Evolutionary conservation across 2,329 filamentous ascomycete species (phyloP), one percentile per base, ranked within the genome.

Genomic region (Aspergillus alliaceus): DNA sequence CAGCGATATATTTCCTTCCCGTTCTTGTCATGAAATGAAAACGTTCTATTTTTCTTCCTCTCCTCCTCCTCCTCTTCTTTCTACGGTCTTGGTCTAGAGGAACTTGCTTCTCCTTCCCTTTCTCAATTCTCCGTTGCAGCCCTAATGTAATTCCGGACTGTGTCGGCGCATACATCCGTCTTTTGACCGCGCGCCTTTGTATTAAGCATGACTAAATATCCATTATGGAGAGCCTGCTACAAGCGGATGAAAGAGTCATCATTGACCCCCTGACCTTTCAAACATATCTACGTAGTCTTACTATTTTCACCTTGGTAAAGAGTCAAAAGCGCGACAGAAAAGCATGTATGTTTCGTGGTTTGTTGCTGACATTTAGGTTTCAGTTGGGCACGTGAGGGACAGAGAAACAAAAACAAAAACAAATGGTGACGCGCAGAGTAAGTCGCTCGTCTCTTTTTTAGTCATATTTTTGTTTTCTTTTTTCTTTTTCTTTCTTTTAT

Each of bases 331-430:
- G n/a, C n/a, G n/a, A n/a, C n/a, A n/a, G n/a, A n/a, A n/a, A n/a
- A n/a, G n/a, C n/a, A n/a, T n/a, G n/a, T n/a, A n/a, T n/a, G n/a
- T n/a, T n/a, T n/a, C n/a, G n/a, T n/a, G n/a, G n/a, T n/a, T n/a
- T n/a, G n/a, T n/a, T n/a, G n/a, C n/a, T n/a, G n/a, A n/a, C n/a
- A 44, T 31, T 32, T 48, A 48, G 44, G 44, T 48, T 48, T 32
- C 27, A 48, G 18, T 15, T 15, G 11, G 4, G n/a, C 44, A 48
- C 44, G 44, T 48, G 44, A 48, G 29, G 34, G 14, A 37, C n/a
- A 37, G 34, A 44, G 24, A 29, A 2, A 31, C 14, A 8, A 14
- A 44, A 44, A 44, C 8, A 15, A 44, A 44, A 44, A 25, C 14
- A 15, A 27, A 44, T 44, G 7, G 15, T 27, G 40, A 44, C 22